Evolutionary conservation across 345 rosid species (phyloP), one percentile per base, ranked within the genome.

Genomic region (Eucalyptus lansdowneana): DNA sequence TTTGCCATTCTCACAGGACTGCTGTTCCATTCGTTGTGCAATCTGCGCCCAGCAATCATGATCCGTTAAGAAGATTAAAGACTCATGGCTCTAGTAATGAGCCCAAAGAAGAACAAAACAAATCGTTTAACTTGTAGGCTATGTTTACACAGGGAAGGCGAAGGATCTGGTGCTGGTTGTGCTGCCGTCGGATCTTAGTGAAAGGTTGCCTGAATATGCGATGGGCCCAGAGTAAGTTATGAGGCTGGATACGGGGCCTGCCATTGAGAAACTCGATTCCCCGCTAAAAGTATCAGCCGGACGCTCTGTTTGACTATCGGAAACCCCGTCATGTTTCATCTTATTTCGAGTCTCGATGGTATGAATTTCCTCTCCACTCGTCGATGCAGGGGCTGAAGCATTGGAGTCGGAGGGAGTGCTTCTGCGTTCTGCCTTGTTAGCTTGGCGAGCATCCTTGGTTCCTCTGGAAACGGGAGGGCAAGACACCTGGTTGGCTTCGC

Each of bases 1-100:
- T 95, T 96, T 2, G 93, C 95, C 98, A 98, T 97, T 91, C 98
- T 95, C 80, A 95, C 96, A 0, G 99, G 99, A 91, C 99, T 98
- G 92, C 96, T 93, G 80, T 95, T 96, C 99, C 99, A 98, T 90
- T 98, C 99, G 0, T 97, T 89, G 89, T 98, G 97, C 89, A 98
- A 93, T 93, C 99, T 98, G 95, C 85, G 22, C 87, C 22, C 85
- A 13, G 89, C 9, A 86, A 42, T 49, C 22, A n/a, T 47, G 16
- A 89, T 29, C 6, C 22, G 11, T 10, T 47, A 34, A 47, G 58
- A 50, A 51, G 87, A 80, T 89, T 86, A 69, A 4, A 34, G 40
- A 76, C 47, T 21, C 83, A 37, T 72, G 81, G 81, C 45, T 34
- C 81, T 21, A 21, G 27, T 11, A 37, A 19, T 21, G 83, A 76